Base-by-base conservation (phyloP, 768 basidiomycete species). In the Cyclocybe aegerita region DNA sequence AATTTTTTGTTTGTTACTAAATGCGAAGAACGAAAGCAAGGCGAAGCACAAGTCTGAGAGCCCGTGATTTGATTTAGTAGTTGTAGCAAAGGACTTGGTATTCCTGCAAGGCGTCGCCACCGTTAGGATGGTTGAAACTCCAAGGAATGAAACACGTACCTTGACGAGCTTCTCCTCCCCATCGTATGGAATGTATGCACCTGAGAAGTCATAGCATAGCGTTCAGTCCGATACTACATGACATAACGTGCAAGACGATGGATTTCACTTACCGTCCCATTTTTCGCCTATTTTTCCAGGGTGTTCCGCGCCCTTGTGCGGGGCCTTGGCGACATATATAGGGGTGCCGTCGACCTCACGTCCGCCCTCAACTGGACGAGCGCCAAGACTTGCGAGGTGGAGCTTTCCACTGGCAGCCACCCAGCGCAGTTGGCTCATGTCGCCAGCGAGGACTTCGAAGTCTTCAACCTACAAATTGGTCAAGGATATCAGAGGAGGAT, bases 371-470 rank as follows among this genome's bases (percentile, higher is more conserved):
- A 90, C 83, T 0, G 85, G 85, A 4, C 53, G 65, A 41, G 66
- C 66, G 41, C 77, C 69, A 31, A 87, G 76, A 34, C 57, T 48
- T 1, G 60, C 39, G 32, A 80, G 49, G 46, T 81, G 71, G 50
- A 88, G 54, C 5, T 60, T 64, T 23, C 83, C 84, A 32, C 66
- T 65, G 43, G 65, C 56, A 43, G 71, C 53, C 0, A 85, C 81
- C 88, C 88, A 90, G 43, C 57, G 71, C 46, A 90, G 63, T 17
- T 73, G 83, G 3, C 63, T 65, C 55, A 72, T 67, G 59, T 89
- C 72, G 1, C 85, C 88, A 12, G 88, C 69, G n/a, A 90, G 82
- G 40, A 90, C 76, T 60, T 90, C 88, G 57, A 81, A 90, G 32
- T 71, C 74, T 29, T 74, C 77, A 32, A 83, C 35, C 87, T 88